Evolutionary conservation across 2,329 filamentous ascomycete species (phyloP), one percentile per base, ranked within the genome.

Genomic region (Pseudocercospora pini-densiflorae): DNA sequence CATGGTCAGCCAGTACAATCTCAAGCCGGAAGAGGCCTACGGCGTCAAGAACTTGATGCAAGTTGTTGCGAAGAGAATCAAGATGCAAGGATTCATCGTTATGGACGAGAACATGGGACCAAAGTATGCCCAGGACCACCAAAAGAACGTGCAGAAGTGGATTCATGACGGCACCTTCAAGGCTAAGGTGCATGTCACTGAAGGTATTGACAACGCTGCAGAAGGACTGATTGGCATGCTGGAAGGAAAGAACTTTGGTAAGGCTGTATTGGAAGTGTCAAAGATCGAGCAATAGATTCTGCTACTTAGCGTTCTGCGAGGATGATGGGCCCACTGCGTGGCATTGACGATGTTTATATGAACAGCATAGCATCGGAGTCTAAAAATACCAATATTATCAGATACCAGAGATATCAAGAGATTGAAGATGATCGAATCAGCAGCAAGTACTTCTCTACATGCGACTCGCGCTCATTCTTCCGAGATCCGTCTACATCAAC

Each of bases 1-100:
- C 51, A 88, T 93, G 87, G 93, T 95, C 77, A 89, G 87, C 4
- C 87, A 91, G 72, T 97, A 97, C 84, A 96, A 94, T 82, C 68
- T 81, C 31, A 78, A 79, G 60, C 78, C 81, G 0, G 78, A 82
- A 3, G 82, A 94, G 70, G 81, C 81, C 2, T 90, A 91, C 75
- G 88, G 88, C 7, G 81, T 93, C 76, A 88, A 83, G 78, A 92
- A 91, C 78, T 76, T 93, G 31, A 83, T 87, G 74, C 74, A 85
- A 45, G 71, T 94, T 24, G 82, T 95, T n/a, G 72, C 77, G 71
- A 93, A 92, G 85, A 85, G 89, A 59, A 71, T 96, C 72, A 88
- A 81, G 58, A 85, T 95, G 75, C 86, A 88, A 71, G 93, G 93
- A 5, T 96, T 96, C 82, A 88, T 96, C 53, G 91, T 94, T 10